Conservation (phyloP, 371 early-diverging fungal species). For the Lichtheimia hyalospora region DNA sequence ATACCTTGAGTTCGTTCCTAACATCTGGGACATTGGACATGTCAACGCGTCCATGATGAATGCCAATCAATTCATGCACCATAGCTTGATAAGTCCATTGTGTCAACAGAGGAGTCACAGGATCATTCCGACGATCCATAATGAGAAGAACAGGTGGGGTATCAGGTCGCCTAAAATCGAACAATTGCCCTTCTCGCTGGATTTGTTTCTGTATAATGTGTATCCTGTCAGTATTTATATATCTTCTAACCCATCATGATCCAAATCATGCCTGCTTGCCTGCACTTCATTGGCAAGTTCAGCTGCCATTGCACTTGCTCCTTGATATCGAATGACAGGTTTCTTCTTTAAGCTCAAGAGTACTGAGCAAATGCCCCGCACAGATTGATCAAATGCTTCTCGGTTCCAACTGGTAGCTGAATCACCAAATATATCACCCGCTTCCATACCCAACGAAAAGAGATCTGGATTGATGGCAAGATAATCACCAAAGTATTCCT, state of each 20-base stretch:
- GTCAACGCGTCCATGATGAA: slow-evolving; percentile 93
- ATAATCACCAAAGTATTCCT: slow-evolving; percentile 94
- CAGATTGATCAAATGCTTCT: slow-evolving; percentile 69
- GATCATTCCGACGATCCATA: slow-evolving; percentile 95
- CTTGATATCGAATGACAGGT: slow-evolving; percentile 88
- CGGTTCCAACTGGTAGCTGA: slow-evolving; percentile 70
- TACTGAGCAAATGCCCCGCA: slow-evolving; percentile 78
- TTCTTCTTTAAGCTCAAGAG: slow-evolving; percentile 87
- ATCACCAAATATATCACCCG: slow-evolving; percentile 71
- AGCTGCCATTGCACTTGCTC: slow-evolving; percentile 75
- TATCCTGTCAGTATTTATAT: not conserved
- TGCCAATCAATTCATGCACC: slow-evolving; percentile 96
- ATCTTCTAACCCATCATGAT: not conserved
- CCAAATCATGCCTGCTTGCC: slow-evolving; percentile 33
- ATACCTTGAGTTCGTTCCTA: slow-evolving; percentile 80
- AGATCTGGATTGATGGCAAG: slow-evolving; percentile 82
- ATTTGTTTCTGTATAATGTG: slow-evolving; percentile 62
- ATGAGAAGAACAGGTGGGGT: slow-evolving; percentile 88
- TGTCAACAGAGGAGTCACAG: slow-evolving; percentile 94
- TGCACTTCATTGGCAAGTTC: slow-evolving; percentile 81
- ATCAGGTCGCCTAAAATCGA: slow-evolving; percentile 79
- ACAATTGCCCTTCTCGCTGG: slow-evolving; percentile 78
- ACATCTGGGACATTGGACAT: slow-evolving; percentile 82
- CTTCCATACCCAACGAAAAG: slow-evolving; percentile 76
- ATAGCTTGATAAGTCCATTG: slow-evolving; percentile 99